Evolutionary conservation across 352 stramenopile species (phyloP), one percentile per base, ranked within the genome.

Genomic region (Pilasporangium apinafurcum): DNA sequence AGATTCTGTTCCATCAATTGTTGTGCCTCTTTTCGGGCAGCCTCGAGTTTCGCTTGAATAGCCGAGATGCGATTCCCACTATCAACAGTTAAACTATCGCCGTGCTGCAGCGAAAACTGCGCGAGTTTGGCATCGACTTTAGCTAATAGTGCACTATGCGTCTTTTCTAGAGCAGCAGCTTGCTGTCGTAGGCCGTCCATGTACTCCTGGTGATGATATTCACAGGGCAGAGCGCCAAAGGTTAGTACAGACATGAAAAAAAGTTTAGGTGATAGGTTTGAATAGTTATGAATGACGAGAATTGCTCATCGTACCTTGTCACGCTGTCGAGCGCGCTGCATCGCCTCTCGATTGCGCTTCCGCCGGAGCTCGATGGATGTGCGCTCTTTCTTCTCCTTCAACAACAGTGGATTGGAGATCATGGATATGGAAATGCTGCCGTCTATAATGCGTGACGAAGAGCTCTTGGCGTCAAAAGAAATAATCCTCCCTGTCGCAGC

Each of bases 301-400:
- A 44, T 27, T 24, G 13, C 10, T 4, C 10, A 17, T 20, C 51
- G 2, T n/a, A 59, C 44, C 33, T 66, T 73, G 40, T 71, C 60
- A n/a, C 66, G 57, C 54, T 75, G 63, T 0, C 69, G 59, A 4
- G 69, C 55, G 18, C 69, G 70, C 48, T 80, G 70, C 70, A 80
- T 83, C 31, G 70, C 58, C 62, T 83, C 70, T 27, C 66, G 66
- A 43, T 80, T 83, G 53, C 66, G 70, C 21, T 64, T 70, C 17
- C 66, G 66, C 8, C 66, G 66, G 16, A 57, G 62, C 38, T 80
- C 66, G 24, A 83, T 59, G 25, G 63, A 74, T 24, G 45, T 50
- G 42, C 58, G 54, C 10, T 48, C 46, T 32, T 59, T 60, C 21
- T 49, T 34, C 32, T 20, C 27, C n/a, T n/a, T n/a, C n/a, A n/a